Percentiles rank a stretch among this genome's conserved stretches.
phyloP scores from a whole-genome alignment of 2,329 filamentous ascomycete species.

The Aspergillus sojae region DNA sequence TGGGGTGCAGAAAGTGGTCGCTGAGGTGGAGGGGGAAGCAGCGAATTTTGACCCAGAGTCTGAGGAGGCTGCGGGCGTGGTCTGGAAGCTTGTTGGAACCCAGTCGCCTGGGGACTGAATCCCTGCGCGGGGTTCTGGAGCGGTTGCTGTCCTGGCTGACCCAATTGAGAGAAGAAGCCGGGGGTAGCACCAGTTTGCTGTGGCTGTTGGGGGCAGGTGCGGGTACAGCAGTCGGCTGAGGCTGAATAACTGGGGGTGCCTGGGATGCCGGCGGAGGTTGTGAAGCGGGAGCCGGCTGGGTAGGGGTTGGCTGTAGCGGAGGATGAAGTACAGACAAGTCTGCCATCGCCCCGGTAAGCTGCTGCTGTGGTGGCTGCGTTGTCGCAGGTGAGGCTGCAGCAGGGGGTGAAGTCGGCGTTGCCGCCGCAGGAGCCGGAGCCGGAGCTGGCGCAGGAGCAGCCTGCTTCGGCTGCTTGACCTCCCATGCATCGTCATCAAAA shows the following conservation, averaged over 20 bases:
- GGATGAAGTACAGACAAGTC: slow-evolving; percentile 67
- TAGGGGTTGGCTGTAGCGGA: slow-evolving; percentile 59
- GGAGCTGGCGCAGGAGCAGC: slow-evolving; percentile 46
- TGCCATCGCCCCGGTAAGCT: slow-evolving; percentile 69
- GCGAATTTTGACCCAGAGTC: slow-evolving; percentile 59
- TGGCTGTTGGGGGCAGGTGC: slow-evolving; percentile 42
- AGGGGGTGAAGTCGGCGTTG: slow-evolving; percentile 27
- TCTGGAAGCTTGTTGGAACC: slow-evolving; percentile 51
- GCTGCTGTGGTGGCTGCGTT: slow-evolving; percentile 29
- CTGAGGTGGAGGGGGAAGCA: slow-evolving; percentile 77
- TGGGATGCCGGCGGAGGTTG: slow-evolving; percentile 47
- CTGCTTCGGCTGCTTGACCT: slow-evolving; percentile 80
- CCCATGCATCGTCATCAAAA: slow-evolving; percentile 98
- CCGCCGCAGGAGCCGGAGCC: slow-evolving; percentile 42
- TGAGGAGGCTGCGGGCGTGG: slow-evolving; percentile 74
- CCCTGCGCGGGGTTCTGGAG: slow-evolving; percentile 21
- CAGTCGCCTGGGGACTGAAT: slow-evolving; percentile 42
- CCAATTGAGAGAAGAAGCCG: slow-evolving; percentile 55
- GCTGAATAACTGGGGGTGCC: slow-evolving; percentile 38
- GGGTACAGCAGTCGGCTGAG: slow-evolving; percentile 43
- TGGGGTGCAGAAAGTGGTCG: slow-evolving; percentile 86
- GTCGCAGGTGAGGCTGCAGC: slow-evolving; percentile 39
- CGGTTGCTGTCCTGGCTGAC: slow-evolving; percentile 28
- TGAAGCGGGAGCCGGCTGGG: slow-evolving; percentile 51
- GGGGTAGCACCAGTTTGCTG: slow-evolving; percentile 50